Conservation (phyloP, 2,329 filamentous ascomycete genomes). For the Phoma sp. region DNA sequence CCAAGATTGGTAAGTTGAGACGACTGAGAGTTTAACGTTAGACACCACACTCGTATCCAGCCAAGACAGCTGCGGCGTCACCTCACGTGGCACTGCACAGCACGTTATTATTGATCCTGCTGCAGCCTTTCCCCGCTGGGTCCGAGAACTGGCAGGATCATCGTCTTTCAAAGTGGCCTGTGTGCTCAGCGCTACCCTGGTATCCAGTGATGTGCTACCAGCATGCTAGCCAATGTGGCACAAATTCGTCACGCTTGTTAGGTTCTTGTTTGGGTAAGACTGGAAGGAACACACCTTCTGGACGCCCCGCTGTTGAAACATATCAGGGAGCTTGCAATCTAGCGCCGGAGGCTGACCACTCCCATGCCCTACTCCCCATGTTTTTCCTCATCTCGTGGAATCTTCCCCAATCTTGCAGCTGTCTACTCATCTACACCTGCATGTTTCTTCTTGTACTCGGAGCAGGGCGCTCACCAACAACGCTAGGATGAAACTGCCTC, state of each 20-base stretch:
- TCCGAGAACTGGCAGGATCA: neutral
- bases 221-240: conserved; percentile 15
- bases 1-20: neutral
- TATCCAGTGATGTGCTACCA: conserved; percentile 13
- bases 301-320: conserved; percentile 14
- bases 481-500: conserved; percentile 37
- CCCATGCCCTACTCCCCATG: neutral
- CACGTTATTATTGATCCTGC: neutral
- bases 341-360: conserved; percentile 13
- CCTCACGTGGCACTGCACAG: conserved; percentile 6
- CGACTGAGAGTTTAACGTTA: neutral
- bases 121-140: conserved; percentile 5
- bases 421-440: conserved; percentile 12
- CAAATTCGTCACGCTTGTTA: conserved; percentile 7
- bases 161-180: neutral
- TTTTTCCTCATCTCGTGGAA: conserved; percentile 2
- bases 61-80: neutral
- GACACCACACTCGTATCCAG: neutral
- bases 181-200: conserved; percentile 5
- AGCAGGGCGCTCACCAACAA: conserved; percentile 11
- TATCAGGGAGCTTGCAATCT: conserved; percentile 10
- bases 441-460: conserved; percentile 4
- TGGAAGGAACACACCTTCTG: conserved; percentile 1
- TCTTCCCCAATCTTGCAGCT: conserved; percentile 1
- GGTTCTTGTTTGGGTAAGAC: conserved; percentile 9